Percentiles rank a stretch among this genome's conserved stretches.
Evolutionary conservation across 257 asterid genomes (phyloP).

Genomic region (Gentiana macrophylla): DNA sequence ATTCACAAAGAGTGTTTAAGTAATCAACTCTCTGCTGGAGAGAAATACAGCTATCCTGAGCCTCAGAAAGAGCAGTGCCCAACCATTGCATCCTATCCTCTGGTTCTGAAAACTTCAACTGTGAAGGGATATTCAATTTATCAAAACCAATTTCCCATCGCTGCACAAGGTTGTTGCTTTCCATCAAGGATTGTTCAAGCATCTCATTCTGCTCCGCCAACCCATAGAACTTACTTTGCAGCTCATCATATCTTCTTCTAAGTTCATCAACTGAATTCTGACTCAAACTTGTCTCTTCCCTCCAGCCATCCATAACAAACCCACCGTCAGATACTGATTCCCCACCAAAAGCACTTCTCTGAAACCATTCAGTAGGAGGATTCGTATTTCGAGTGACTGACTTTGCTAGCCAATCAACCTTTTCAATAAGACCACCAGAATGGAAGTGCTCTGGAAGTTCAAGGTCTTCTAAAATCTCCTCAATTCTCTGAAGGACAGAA

Average conservation of each 20-base stretch:
- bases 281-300: constrained; percentile 45
- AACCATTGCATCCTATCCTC: constrained; percentile 84
- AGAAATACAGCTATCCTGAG: constrained; percentile 49
- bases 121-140: constrained; percentile 67
- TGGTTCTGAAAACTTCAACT: constrained; percentile 72
- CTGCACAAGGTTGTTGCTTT: constrained; percentile 83
- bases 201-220: constrained; percentile 97
- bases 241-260: constrained; percentile 66
- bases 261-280: constrained; percentile 49
- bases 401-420: constrained; percentile 85
- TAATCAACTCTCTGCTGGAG: constrained; percentile 69
- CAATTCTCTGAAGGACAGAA: constrained; percentile 87
- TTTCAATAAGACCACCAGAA: constrained; percentile 71
- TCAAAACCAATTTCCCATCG: constrained; percentile 79
- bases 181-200: constrained; percentile 96
- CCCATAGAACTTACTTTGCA: constrained; percentile 75
- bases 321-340: constrained; percentile 60
- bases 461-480: constrained; percentile 89
- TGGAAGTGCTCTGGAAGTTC: constrained; percentile 94
- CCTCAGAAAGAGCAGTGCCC: constrained; percentile 52
- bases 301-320: constrained; percentile 52
- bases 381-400: constrained; percentile 46
- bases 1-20: constrained; percentile 45
- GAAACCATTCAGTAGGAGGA: constrained; percentile 60
- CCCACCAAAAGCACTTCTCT: constrained; percentile 41